These are phyloP conservation scores for Colletotrichum magnum DNA, from an alignment of 2,329 filamentous ascomycete species.

Conservation along the genomic window DNA sequence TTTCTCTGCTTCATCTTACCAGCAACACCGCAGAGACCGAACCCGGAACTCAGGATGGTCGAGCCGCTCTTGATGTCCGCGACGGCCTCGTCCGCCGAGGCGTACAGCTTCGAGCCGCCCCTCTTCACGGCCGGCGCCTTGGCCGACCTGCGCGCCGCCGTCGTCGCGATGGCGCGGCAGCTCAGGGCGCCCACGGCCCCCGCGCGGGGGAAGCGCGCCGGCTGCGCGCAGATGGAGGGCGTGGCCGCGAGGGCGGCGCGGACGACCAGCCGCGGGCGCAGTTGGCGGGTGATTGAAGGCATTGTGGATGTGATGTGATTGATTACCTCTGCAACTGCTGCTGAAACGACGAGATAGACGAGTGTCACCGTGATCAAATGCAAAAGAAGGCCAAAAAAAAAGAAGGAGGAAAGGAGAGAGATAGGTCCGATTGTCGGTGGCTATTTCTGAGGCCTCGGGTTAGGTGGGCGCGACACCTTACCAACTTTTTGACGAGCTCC, in stretches of 20 bases:
- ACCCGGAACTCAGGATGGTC: conserved; percentile 82
- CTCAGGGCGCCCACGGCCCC: conserved; percentile 14
- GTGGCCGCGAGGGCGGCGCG: conserved; percentile 21
- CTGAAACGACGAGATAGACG: neutral
- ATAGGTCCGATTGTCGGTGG: conserved; percentile 24
- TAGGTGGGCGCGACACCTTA: conserved; percentile 38
- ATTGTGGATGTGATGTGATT: neutral
- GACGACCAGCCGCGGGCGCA: conserved; percentile 35
- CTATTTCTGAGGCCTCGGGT: conserved; percentile 23
- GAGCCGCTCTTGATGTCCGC: conserved; percentile 79
- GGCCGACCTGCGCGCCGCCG: conserved; percentile 18
- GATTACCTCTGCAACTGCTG: too few species aligned
- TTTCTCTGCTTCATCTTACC: conserved; percentile 56
- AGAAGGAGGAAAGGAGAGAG: neutral
- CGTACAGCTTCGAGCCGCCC: conserved; percentile 62
- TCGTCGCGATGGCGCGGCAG: conserved; percentile 33
- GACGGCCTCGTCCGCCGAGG: conserved; percentile 76
- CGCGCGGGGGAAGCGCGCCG: conserved; percentile 34
- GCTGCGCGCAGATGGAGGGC: conserved; percentile 25
- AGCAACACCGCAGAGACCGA: conserved; percentile 85
- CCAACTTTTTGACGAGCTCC: conserved; percentile 29
- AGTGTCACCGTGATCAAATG: neutral
- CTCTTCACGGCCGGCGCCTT: conserved; percentile 43
- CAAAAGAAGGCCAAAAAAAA: neutral
- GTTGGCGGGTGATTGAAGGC: conserved; percentile 30